These are phyloP conservation scores for Vicia faba DNA, from an alignment of 306 rosid genomes.

Conservation along the genomic window DNA sequence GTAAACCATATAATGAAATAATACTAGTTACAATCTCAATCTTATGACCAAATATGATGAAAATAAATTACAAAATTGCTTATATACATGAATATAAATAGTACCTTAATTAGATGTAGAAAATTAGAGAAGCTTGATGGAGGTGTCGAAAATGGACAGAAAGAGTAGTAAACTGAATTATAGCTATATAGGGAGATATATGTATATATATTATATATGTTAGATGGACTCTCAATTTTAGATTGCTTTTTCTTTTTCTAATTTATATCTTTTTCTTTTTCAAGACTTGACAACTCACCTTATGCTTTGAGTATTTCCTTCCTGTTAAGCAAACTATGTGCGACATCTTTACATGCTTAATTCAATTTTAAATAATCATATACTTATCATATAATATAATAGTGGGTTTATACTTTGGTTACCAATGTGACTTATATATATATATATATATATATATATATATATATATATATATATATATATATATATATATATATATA, in stretches of 20 bases:
- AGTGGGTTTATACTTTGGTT: conserved; percentile 32
- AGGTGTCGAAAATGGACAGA: conserved; percentile 41
- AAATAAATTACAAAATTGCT: neutral
- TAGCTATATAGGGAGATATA: conserved; percentile 41
- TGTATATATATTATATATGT: conserved; percentile 20
- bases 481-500: no score
- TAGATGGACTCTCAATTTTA: conserved; percentile 46
- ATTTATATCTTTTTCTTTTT: conserved; percentile 31
- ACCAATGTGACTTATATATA: conserved; percentile 27
- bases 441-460: no score
- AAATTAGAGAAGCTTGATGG: conserved; percentile 40
- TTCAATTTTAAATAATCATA: conserved; percentile 24
- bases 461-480: no score
- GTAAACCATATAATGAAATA: neutral
- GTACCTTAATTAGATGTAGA: conserved; percentile 47
- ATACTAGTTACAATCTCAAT: conserved; percentile 2
- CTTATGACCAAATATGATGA: neutral
- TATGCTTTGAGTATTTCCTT: conserved; percentile 50
- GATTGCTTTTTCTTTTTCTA: conserved; percentile 48
- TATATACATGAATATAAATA: conserved; percentile 15
- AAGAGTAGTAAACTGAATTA: conserved; percentile 25
- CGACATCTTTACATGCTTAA: conserved; percentile 40
- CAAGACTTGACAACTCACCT: conserved; percentile 70
- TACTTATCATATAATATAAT: conserved; percentile 40
- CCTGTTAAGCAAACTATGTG: conserved; percentile 65